These are phyloP conservation scores for Oryza meyeriana DNA, from an alignment of 176 grass and related monocot genomes.

Conservation along the genomic window DNA sequence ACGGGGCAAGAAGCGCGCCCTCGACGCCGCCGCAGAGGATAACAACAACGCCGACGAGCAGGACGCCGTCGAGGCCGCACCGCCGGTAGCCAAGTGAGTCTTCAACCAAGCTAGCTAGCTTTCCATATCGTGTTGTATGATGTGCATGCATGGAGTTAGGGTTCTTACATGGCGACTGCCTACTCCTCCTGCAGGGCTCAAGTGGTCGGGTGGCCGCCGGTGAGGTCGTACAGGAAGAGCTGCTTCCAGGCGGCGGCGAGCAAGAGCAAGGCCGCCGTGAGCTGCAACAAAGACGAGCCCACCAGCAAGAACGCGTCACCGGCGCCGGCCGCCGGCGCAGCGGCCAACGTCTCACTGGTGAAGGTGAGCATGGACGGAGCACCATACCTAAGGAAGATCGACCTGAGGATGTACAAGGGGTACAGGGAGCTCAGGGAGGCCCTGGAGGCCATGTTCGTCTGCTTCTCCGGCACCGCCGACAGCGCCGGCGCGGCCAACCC, in stretches of 20 bases:
- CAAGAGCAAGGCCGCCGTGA: conserved; percentile 20
- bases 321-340: not conserved
- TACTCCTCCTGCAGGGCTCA: conserved; percentile 59
- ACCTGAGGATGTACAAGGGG: conserved; percentile 62
- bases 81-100: conserved; percentile 50
- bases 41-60: not conserved
- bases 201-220: conserved; percentile 93
- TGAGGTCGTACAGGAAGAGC: conserved; percentile 78
- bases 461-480: conserved; percentile 30
- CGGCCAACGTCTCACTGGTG: conserved; percentile 30
- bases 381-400: conserved; percentile 80
- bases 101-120: not conserved
- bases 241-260: conserved; percentile 45
- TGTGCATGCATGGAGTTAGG: not conserved
- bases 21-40: conserved; percentile 6
- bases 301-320: not conserved
- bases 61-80: conserved; percentile 23
- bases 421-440: conserved; percentile 81
- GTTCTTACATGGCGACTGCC: not conserved
- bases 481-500: conserved; percentile 5
- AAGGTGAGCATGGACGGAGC: conserved; percentile 98
- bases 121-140: not conserved
- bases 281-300: conserved; percentile 1
- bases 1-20: conserved; percentile 40
- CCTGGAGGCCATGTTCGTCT: conserved; percentile 73